Conservation (phyloP, 2,329 filamentous ascomycete genomes). For the Pezicula neosporulosa region DNA sequence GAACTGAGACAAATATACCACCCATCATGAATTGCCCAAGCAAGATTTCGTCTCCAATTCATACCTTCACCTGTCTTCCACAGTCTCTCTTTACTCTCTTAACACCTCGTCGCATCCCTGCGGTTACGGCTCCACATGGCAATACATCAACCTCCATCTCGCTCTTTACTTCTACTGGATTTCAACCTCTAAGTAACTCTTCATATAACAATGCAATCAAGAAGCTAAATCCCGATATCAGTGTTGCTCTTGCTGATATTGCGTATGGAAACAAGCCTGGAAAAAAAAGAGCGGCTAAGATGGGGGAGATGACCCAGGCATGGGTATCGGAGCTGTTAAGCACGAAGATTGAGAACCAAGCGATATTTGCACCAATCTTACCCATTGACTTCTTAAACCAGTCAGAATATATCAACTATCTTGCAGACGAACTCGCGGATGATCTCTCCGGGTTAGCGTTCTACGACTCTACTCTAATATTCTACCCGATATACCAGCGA, state of each 20-base stretch:
- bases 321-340: constrained; percentile 72
- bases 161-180: constrained; percentile 84
- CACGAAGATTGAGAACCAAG: constrained; percentile 26
- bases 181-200: constrained; percentile 63
- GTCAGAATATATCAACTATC: constrained; percentile 71
- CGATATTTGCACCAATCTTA: constrained; percentile 65
- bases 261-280: constrained; percentile 53
- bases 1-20: constrained; percentile 35
- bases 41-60: constrained; percentile 47
- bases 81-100: constrained; percentile 65
- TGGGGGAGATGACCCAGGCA: constrained; percentile 79
- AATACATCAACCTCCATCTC: constrained; percentile 71
- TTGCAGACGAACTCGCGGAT: constrained; percentile 60
- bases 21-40: constrained; percentile 42
- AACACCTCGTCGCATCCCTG: constrained; percentile 72
- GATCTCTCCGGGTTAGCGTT: constrained; percentile 69
- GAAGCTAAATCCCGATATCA: constrained; percentile 74
- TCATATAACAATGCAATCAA: constrained; percentile 66
- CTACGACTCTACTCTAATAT: constrained; percentile 70
- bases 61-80: constrained; percentile 73
- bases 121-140: constrained; percentile 66
- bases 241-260: constrained; percentile 75
- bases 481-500: constrained; percentile 62
- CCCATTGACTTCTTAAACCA: constrained; percentile 74
- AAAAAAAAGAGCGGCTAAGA: constrained; percentile 73